Evolutionary conservation across 306 rosid genomes (phyloP).

Genomic region (Canavalia gladiata): DNA sequence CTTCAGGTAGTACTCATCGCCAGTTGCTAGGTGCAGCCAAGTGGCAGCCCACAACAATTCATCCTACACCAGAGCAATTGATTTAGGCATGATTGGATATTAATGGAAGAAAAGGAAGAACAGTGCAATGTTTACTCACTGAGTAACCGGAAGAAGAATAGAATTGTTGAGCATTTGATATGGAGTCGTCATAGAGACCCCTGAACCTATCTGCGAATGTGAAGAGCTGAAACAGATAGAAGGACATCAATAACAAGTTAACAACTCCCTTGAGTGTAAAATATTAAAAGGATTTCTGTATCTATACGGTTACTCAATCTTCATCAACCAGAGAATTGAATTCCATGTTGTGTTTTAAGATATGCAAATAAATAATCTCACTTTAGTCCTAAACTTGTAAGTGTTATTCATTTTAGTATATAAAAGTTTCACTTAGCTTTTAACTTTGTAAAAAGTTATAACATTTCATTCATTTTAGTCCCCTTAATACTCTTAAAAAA

Average conservation of each 20-base stretch:
- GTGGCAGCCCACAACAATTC: conserved; percentile 94
- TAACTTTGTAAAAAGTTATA: too few species aligned
- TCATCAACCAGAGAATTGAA: neutral
- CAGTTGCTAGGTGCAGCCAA: conserved; percentile 81
- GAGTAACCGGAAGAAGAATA: conserved; percentile 84
- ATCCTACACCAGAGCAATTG: conserved; percentile 57
- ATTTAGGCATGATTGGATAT: neutral
- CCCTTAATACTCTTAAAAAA: too few species aligned
- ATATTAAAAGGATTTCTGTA: neutral
- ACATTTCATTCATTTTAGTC: too few species aligned
- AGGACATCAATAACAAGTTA: conserved; percentile 13
- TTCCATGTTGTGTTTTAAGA: conserved; percentile 3
- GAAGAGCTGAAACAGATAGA: conserved; percentile 67
- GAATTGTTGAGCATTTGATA: conserved; percentile 63
- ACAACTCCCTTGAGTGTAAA: neutral
- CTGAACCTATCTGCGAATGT: conserved; percentile 82
- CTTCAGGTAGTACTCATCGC: conserved; percentile 76
- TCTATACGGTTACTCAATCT: neutral
- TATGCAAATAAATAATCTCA: neutral
- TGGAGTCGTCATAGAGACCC: conserved; percentile 77
- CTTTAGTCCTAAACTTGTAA: too few species aligned
- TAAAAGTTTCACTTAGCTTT: too few species aligned
- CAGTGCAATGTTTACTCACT: conserved; percentile 49
- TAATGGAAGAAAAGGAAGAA: neutral
- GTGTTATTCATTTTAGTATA: too few species aligned